phyloP scores from a whole-genome alignment of 2,329 filamentous ascomycete genomes.

The Cladorrhinum sp. region DNA sequence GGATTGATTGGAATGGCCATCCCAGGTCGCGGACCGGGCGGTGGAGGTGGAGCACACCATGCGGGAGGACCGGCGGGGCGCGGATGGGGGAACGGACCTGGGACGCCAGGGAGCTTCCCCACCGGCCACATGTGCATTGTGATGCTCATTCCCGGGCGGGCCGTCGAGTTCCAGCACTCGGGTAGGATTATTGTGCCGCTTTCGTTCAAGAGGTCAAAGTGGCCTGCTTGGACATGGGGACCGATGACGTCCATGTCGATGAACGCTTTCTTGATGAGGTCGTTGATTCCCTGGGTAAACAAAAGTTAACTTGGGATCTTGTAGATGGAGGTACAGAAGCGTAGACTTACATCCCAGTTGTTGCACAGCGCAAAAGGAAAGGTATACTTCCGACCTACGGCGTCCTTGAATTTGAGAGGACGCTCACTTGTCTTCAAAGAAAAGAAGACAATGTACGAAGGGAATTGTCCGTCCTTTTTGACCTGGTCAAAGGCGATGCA shows the following conservation, averaged over 20 bases:
- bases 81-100: not conserved
- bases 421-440: not conserved
- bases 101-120: slow-evolving; percentile 34
- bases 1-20: no score
- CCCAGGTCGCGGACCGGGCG: no score
- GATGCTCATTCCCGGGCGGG: slow-evolving; percentile 69
- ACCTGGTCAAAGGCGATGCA: not conserved
- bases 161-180: slow-evolving; percentile 72
- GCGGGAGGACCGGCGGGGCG: not conserved
- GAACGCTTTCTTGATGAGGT: slow-evolving; percentile 79
- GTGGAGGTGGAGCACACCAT: not conserved
- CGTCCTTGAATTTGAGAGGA: not conserved
- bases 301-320: no score
- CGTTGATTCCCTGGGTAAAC: slow-evolving; percentile 58
- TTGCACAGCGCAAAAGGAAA: not conserved
- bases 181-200: slow-evolving; percentile 78
- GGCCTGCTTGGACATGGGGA: slow-evolving; percentile 69
- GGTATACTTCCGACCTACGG: not conserved
- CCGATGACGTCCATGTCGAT: slow-evolving; percentile 71
- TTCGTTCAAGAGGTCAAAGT: slow-evolving; percentile 75
- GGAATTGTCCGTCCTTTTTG: not conserved
- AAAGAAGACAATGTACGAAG: not conserved
- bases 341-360: not conserved
- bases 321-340: no score
- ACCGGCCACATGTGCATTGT: slow-evolving; percentile 58